Evolutionary conservation across 352 stramenopile species (phyloP).

Genomic region (Phytophthora lateralis): DNA sequence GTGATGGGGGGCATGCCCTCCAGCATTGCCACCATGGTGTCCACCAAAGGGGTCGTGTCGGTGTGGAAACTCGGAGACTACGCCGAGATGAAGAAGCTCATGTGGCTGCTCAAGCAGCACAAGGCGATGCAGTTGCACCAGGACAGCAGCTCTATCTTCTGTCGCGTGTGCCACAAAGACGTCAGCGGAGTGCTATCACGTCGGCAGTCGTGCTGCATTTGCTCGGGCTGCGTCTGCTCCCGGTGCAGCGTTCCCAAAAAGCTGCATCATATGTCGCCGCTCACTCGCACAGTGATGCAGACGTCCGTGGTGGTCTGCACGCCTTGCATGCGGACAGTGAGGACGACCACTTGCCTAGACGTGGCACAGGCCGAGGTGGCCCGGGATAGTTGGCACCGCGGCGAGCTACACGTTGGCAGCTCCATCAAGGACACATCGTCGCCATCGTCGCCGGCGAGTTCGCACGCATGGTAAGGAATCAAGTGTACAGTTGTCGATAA

Average conservation of each 20-base stretch:
- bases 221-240: slow-evolving; percentile 28
- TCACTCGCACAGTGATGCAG: slow-evolving; percentile 30
- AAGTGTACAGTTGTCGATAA: slow-evolving; percentile 8
- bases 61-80: slow-evolving; percentile 44
- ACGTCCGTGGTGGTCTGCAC: slow-evolving; percentile 35
- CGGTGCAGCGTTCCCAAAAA: slow-evolving; percentile 36
- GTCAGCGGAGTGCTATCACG: slow-evolving; percentile 22
- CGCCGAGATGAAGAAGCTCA: slow-evolving; percentile 43
- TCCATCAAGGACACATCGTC: slow-evolving; percentile 30
- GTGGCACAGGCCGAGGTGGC: slow-evolving; percentile 25
- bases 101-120: slow-evolving; percentile 35
- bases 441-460: slow-evolving; percentile 15
- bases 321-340: slow-evolving; percentile 31
- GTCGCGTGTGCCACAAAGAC: slow-evolving; percentile 34
- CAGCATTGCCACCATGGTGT: slow-evolving; percentile 31
- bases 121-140: slow-evolving; percentile 6
- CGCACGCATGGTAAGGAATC: slow-evolving; percentile 14
- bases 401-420: slow-evolving; percentile 14
- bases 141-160: slow-evolving; percentile 15
- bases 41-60: slow-evolving; percentile 39
- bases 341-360: slow-evolving; percentile 29
- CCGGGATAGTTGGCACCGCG: neutral
- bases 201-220: slow-evolving; percentile 29
- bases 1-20: slow-evolving; percentile 43
- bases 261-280: slow-evolving; percentile 36